Conservation (phyloP, 2,329 filamentous ascomycete species). For the Cladosporium sp. region DNA sequence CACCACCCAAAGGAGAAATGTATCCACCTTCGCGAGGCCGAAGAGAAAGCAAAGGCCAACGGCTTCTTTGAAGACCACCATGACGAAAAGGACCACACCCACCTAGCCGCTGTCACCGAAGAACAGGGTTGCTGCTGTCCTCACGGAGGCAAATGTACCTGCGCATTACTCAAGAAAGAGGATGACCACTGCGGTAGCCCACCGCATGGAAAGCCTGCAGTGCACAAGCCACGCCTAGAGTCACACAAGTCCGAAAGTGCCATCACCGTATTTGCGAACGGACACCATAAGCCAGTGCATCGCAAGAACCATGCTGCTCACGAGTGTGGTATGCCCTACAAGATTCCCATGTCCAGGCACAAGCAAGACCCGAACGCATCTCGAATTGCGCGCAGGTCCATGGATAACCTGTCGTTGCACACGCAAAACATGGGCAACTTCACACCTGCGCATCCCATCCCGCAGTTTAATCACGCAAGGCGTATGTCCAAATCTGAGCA, state of each 20-base stretch:
- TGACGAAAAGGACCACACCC: conserved; percentile 22
- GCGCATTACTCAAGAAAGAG: conserved; percentile 56
- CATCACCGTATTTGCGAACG: conserved; percentile 59
- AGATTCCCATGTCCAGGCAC: conserved; percentile 56
- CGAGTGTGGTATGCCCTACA: conserved; percentile 60
- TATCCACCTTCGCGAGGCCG: conserved; percentile 37
- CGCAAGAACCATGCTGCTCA: conserved; percentile 62
- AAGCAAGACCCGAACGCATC: conserved; percentile 42
- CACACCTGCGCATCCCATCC: not conserved
- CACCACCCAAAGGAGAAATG: conserved; percentile 52
- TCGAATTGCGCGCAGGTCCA: conserved; percentile 44
- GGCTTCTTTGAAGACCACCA: conserved; percentile 23
- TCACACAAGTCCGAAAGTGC: conserved; percentile 57
- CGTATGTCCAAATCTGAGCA: conserved; percentile 30
- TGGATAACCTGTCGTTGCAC: conserved; percentile 47
- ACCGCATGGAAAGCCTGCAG: conserved; percentile 36
- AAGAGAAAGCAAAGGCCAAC: conserved; percentile 28
- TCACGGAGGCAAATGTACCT: conserved; percentile 57
- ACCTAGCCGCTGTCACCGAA: conserved; percentile 32
- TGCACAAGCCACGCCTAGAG: conserved; percentile 54
- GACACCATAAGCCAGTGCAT: conserved; percentile 62
- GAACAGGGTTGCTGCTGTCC: conserved; percentile 50
- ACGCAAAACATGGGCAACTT: conserved; percentile 11
- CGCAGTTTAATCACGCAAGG: conserved; percentile 13
- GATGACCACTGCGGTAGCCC: conserved; percentile 21